A percentile compares a stretch with the other conserved stretches of the same genome.
Evolutionary conservation across 139 green algal species (phyloP).

Genomic region (Haematococcus sp.): DNA sequence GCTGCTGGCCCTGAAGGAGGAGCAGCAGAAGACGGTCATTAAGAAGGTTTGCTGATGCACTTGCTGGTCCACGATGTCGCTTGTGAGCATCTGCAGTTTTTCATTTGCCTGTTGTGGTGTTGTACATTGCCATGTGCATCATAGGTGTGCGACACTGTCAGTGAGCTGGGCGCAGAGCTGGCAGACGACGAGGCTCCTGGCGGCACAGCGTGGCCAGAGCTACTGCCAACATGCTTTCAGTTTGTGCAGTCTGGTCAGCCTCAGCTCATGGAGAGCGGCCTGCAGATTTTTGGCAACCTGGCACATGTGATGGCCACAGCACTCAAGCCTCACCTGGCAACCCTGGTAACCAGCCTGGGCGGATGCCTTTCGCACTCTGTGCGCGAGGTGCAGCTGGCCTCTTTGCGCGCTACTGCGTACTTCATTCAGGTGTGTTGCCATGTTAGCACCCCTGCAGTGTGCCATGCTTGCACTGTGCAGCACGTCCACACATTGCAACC

Average conservation of each 20-base stretch:
- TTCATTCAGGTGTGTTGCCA: constrained; percentile 64
- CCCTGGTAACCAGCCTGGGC: constrained; percentile 44
- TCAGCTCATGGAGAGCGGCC: constrained; percentile 48
- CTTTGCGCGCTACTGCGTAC: constrained; percentile 61
- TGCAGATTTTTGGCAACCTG: constrained; percentile 78
- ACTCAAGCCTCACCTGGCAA: constrained; percentile 65
- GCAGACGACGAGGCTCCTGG: constrained; percentile 39
- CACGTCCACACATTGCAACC: no score
- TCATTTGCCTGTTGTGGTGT: neutral
- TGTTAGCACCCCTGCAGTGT: no score
- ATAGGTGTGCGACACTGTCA: constrained; percentile 85
- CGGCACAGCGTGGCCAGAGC: constrained; percentile 78
- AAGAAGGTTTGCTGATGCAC: constrained; percentile 29
- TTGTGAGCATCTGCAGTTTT: neutral
- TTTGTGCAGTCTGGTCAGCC: constrained; percentile 17
- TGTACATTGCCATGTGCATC: neutral
- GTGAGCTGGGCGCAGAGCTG: constrained; percentile 73
- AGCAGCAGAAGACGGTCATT: constrained; percentile 42
- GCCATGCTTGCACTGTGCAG: no score
- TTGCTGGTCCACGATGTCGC: no score
- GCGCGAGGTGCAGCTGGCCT: constrained; percentile 66
- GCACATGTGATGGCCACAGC: constrained; percentile 62
- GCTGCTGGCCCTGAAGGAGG: constrained; percentile 44
- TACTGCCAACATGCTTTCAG: constrained; percentile 87
- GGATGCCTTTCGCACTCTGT: constrained; percentile 37